Conservation (phyloP, 2,329 filamentous ascomycete species). For the Penicillium sp. region DNA sequence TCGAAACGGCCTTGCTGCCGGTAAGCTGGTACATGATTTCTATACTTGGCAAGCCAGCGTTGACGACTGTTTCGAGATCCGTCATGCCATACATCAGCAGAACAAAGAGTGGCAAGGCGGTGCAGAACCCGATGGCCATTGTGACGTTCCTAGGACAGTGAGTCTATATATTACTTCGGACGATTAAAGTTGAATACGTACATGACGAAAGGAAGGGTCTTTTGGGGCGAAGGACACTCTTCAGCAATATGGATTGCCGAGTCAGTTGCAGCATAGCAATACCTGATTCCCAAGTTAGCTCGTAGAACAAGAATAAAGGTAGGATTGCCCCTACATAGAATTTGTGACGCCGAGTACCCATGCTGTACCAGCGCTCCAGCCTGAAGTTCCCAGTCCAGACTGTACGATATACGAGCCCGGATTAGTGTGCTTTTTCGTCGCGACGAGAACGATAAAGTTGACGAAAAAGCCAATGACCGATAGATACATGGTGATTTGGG, state of each 20-base stretch:
- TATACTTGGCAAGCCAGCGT: background rate
- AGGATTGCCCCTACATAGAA: background rate
- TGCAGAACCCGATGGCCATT: constrained; percentile 25
- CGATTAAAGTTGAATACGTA: background rate
- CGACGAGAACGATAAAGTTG: background rate
- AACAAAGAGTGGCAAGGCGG: constrained; percentile 25
- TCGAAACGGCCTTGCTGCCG: constrained; percentile 19
- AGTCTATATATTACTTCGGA: background rate
- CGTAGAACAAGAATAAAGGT: too few relatives aligned
- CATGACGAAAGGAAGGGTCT: too few relatives aligned
- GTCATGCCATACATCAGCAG: constrained; percentile 23
- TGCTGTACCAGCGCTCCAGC: constrained; percentile 11
- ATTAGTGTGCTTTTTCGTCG: constrained; percentile 6
- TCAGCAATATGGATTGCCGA: too few relatives aligned
- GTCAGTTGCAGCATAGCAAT: background rate
- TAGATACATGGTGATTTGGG: constrained; percentile 2
- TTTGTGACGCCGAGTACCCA: constrained; percentile 15
- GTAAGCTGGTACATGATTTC: constrained; percentile 17
- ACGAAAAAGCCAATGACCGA: constrained; percentile 4
- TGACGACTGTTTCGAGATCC: constrained; percentile 25
- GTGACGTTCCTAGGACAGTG: constrained; percentile 22
- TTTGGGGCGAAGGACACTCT: too few relatives aligned
- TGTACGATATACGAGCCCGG: constrained; percentile 8
- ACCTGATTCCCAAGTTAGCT: background rate
- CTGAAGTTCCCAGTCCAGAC: constrained; percentile 8